A percentile compares a stretch with the other conserved stretches of the same genome.
Conservation (phyloP, 1,284 basidiomycete species). For the Microbotryum lychnidis-dioicae region DNA sequence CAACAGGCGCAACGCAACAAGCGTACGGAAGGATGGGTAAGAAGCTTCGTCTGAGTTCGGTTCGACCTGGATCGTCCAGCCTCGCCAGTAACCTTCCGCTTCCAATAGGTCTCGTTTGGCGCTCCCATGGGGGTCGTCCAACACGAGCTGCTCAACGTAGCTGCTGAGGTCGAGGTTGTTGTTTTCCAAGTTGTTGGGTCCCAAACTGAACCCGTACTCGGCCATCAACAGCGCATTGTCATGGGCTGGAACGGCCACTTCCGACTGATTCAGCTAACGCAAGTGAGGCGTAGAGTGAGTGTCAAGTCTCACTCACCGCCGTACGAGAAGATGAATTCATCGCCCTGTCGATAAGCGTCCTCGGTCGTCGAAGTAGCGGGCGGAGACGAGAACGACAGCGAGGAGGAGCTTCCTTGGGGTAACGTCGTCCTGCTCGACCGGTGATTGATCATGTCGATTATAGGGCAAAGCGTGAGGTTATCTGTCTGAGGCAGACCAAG, state of each 20-base stretch:
- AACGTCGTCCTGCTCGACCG: slow-evolving; percentile 5
- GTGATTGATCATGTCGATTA: slow-evolving; percentile 36
- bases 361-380: slow-evolving; percentile 14
- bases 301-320: slow-evolving; percentile 9
- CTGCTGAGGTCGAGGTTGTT: slow-evolving; percentile 26
- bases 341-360: slow-evolving; percentile 15
- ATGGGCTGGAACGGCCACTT: slow-evolving; percentile 5
- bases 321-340: slow-evolving; percentile 34
- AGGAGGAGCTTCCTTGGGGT: not conserved
- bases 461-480: slow-evolving; percentile 33
- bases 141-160: slow-evolving; percentile 26
- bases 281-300: not conserved
- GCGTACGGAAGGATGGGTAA: slow-evolving; percentile 24
- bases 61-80: slow-evolving; percentile 3
- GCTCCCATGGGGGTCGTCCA: slow-evolving; percentile 14
- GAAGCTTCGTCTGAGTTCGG: not conserved
- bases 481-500: slow-evolving; percentile 24
- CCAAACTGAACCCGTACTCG: slow-evolving; percentile 35
- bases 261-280: no score
- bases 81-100: slow-evolving; percentile 23
- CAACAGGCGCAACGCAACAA: slow-evolving; percentile 26
- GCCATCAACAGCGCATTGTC: slow-evolving; percentile 31
- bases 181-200: slow-evolving; percentile 28
- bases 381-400: slow-evolving; percentile 2
- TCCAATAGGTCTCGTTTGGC: slow-evolving; percentile 24